These are phyloP conservation scores for Fomitopsis betulina DNA, from an alignment of 1,284 basidiomycete species.

Conservation along the genomic window DNA sequence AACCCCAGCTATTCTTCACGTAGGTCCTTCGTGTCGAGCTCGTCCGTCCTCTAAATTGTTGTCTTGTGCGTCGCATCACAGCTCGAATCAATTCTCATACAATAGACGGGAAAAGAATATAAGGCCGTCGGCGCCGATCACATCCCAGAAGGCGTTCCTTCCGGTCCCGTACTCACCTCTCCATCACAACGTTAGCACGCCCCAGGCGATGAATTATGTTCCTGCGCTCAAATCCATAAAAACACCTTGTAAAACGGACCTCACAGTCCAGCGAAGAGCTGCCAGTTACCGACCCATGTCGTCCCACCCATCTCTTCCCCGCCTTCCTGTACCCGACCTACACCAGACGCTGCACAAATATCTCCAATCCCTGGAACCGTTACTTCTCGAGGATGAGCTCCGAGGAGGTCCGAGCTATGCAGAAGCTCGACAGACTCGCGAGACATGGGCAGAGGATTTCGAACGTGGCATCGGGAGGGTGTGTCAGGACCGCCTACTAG, in stretches of 20 bases:
- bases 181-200: no score
- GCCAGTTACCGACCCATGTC: constrained; percentile 2
- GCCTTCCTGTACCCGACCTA: constrained; percentile 85
- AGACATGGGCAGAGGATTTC: constrained; percentile 71
- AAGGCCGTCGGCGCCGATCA: no score
- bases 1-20: no score
- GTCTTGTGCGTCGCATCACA: no score
- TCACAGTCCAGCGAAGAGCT: not conserved
- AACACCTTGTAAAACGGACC: not conserved
- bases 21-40: no score
- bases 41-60: no score
- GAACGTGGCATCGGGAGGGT: constrained; percentile 64
- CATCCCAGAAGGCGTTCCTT: no score
- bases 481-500: constrained; percentile 79
- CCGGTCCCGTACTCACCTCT: no score
- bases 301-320: constrained; percentile 36
- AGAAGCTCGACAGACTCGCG: constrained; percentile 56
- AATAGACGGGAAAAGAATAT: no score
- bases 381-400: constrained; percentile 73
- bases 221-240: not conserved
- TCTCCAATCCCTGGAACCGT: constrained; percentile 74
- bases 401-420: constrained; percentile 51
- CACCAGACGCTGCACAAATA: constrained; percentile 78
- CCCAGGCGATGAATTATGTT: not conserved
- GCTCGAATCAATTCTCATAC: no score